A percentile compares a stretch with the other conserved stretches of the same genome.
phyloP scores from a whole-genome alignment of 495 filamentous ascomycete genomes.

The Hypoxylon intermedium region DNA sequence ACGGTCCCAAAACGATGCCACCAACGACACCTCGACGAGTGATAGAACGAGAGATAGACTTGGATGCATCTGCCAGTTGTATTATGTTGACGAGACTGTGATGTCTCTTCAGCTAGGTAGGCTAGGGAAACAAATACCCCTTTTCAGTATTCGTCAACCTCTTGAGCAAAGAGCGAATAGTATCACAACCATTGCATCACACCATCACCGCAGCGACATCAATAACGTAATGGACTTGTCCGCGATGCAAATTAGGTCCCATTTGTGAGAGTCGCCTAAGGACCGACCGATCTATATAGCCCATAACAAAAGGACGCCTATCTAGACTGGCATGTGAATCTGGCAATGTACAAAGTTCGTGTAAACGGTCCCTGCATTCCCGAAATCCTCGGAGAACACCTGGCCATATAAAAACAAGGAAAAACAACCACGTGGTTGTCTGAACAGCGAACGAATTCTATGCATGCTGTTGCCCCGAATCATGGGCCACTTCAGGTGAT shows the following conservation, averaged over 20 bases:
- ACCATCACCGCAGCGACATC: neutral
- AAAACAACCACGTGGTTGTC: constrained; percentile 26
- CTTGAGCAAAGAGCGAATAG: too few species aligned
- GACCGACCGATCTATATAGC: constrained; percentile 37
- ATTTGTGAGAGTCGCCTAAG: constrained; percentile 12
- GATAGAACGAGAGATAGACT: too few species aligned
- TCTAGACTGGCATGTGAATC: constrained; percentile 22
- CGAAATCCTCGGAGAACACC: constrained; percentile 15
- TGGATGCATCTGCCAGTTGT: too few species aligned
- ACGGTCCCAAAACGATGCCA: neutral
- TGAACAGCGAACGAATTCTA: constrained; percentile 29
- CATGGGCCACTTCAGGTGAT: constrained; percentile 6
- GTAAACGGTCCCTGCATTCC: constrained; percentile 23
- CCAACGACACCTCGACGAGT: too few species aligned
- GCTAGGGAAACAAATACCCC: too few species aligned
- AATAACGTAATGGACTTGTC: neutral
- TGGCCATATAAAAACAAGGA: constrained; percentile 20
- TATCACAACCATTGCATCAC: too few species aligned
- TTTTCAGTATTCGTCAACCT: too few species aligned
- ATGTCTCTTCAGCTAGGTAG: too few species aligned
- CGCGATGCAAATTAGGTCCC: constrained; percentile 31
- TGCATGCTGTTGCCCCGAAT: constrained; percentile 13
- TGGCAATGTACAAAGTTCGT: constrained; percentile 28
- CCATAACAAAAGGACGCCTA: constrained; percentile 30
- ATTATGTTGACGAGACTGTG: too few species aligned